Conservation (phyloP, 2,329 filamentous ascomycete species). For the Hypomyces rosellus region DNA sequence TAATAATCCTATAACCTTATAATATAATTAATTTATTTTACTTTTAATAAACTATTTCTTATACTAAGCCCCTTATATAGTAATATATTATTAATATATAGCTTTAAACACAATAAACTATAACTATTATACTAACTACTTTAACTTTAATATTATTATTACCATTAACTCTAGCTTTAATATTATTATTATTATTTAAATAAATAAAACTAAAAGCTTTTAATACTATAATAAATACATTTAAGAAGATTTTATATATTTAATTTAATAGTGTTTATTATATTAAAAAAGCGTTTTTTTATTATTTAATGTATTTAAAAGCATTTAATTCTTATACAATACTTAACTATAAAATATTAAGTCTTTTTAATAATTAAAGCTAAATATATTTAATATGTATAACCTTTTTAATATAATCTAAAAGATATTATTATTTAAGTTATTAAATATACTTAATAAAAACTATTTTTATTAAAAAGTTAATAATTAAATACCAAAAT, state of each 20-base stretch:
- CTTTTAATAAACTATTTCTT: neutral
- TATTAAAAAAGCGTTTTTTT: neutral
- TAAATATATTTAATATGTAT: no score
- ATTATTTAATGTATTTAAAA: neutral
- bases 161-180: neutral
- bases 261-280: neutral
- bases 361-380: no score
- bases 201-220: neutral
- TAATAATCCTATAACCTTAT: neutral
- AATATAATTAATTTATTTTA: neutral
- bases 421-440: neutral
- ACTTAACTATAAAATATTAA: neutral
- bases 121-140: neutral
- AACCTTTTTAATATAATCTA: neutral
- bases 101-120: neutral
- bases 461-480: neutral
- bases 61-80: neutral
- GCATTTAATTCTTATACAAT: neutral
- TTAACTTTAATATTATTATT: neutral
- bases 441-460: neutral
- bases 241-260: neutral
- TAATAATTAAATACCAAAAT: neutral
- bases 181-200: neutral
- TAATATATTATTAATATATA: no score
- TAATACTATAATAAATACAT: neutral